phyloP scores from a whole-genome alignment of 345 rosid genomes.

The Gossypium arboreum region DNA sequence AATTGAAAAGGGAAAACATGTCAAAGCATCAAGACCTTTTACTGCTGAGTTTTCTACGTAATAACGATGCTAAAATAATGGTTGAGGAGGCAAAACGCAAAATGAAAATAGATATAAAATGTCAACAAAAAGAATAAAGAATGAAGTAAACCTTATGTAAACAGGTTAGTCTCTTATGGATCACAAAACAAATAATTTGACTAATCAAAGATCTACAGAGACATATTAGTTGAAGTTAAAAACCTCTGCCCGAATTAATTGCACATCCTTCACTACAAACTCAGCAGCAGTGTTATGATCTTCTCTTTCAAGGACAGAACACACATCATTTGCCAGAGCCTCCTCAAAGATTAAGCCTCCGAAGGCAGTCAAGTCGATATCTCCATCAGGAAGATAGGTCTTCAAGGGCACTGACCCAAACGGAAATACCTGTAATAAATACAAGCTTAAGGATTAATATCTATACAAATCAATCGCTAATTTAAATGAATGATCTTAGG shows the following conservation, averaged over 20 bases:
- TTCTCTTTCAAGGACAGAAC: constrained; percentile 65
- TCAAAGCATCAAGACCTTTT: not conserved
- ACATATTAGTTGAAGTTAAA: constrained; percentile 15
- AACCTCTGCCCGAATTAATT: constrained; percentile 73
- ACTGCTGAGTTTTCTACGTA: not conserved
- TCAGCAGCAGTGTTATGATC: constrained; percentile 46
- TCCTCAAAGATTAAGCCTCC: constrained; percentile 55
- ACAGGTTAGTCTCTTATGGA: not conserved
- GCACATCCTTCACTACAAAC: constrained; percentile 71
- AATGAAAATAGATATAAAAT: not conserved
- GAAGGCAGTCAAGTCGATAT: constrained; percentile 84
- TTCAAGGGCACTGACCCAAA: constrained; percentile 91
- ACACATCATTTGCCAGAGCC: constrained; percentile 55
- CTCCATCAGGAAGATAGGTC: constrained; percentile 96
- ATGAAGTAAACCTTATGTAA: not conserved
- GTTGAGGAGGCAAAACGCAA: not conserved
- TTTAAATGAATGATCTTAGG: not conserved
- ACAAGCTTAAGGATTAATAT: constrained; percentile 11
- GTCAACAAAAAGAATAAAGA: not conserved
- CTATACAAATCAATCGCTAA: not conserved
- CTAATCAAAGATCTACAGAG: not conserved
- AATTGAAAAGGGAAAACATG: not conserved
- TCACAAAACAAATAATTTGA: not conserved
- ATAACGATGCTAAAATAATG: not conserved
- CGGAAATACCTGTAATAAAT: constrained; percentile 64